These are phyloP conservation scores for Calonectria pauciramosa DNA, from an alignment of 2,329 filamentous ascomycete species.

Conservation along the genomic window DNA sequence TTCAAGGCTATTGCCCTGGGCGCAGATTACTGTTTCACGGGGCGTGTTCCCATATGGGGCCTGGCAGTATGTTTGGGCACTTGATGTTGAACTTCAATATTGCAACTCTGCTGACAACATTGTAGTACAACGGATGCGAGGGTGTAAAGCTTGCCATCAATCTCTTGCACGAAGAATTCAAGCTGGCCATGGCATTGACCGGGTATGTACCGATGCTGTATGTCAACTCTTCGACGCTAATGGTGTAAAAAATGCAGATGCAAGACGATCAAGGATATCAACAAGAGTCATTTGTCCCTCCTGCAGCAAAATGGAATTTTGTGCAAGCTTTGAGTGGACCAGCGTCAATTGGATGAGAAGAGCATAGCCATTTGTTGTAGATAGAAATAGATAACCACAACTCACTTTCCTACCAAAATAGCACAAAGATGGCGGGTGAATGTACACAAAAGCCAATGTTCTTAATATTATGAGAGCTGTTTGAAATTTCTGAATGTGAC, in stretches of 20 bases:
- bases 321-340: conserved; percentile 1
- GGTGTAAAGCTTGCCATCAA: conserved; percentile 49
- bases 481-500: too few species aligned
- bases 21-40: conserved; percentile 34
- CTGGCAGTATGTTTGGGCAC: conserved; percentile 35
- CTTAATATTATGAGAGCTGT: too few species aligned
- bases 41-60: conserved; percentile 54
- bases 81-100: not conserved
- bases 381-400: not conserved
- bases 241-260: conserved; percentile 10
- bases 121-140: conserved; percentile 45
- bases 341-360: not conserved
- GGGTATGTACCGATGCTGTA: conserved; percentile 13
- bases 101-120: not conserved
- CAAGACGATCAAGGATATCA: conserved; percentile 35
- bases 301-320: conserved; percentile 29
- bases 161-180: conserved; percentile 47
- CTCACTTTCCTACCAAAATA: not conserved
- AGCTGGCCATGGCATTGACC: conserved; percentile 41
- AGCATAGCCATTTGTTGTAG: not conserved
- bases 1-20: conserved; percentile 49
- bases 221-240: not conserved
- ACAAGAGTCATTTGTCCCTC: conserved; percentile 29
- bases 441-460: too few species aligned
- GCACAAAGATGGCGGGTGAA: not conserved